phyloP scores from a whole-genome alignment of 768 basidiomycete genomes.

The Panellus pusillus region DNA sequence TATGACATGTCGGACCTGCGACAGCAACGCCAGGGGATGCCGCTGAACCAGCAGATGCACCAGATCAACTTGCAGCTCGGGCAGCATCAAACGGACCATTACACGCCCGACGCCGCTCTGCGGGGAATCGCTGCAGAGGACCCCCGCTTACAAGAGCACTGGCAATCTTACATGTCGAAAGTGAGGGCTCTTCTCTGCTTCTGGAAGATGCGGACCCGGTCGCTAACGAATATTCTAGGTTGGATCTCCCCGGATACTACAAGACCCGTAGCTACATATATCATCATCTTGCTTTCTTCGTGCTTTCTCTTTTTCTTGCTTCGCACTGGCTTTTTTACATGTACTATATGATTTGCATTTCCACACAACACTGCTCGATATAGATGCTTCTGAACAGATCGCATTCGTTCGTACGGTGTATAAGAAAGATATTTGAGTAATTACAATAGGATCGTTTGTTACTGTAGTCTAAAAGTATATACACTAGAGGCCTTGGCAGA shows the following conservation, averaged over 20 bases:
- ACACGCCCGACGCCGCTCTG: constrained; percentile 47
- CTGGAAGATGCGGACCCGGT: neutral
- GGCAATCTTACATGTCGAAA: constrained; percentile 67
- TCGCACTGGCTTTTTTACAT: neutral
- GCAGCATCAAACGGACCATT: constrained; percentile 34
- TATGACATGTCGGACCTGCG: constrained; percentile 25
- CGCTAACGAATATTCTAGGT: constrained; percentile 29
- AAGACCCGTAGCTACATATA: constrained; percentile 32
- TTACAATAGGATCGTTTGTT: no score
- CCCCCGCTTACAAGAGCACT: constrained; percentile 62
- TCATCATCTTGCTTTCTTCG: neutral
- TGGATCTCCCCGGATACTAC: constrained; percentile 42
- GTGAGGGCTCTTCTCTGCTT: constrained; percentile 26
- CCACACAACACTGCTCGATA: neutral
- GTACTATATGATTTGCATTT: neutral
- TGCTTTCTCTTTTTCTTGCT: neutral
- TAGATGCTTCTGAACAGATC: neutral
- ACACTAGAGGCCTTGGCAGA: constrained; percentile 53
- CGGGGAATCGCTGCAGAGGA: constrained; percentile 54
- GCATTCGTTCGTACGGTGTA: neutral
- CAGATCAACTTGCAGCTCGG: constrained; percentile 22
- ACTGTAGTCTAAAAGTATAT: neutral
- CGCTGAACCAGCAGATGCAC: constrained; percentile 22
- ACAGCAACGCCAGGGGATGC: constrained; percentile 21
- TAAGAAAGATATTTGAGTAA: no score